These are phyloP conservation scores for Endocalyx cinctus DNA, from an alignment of 2,329 filamentous ascomycete genomes.

Conservation along the genomic window DNA sequence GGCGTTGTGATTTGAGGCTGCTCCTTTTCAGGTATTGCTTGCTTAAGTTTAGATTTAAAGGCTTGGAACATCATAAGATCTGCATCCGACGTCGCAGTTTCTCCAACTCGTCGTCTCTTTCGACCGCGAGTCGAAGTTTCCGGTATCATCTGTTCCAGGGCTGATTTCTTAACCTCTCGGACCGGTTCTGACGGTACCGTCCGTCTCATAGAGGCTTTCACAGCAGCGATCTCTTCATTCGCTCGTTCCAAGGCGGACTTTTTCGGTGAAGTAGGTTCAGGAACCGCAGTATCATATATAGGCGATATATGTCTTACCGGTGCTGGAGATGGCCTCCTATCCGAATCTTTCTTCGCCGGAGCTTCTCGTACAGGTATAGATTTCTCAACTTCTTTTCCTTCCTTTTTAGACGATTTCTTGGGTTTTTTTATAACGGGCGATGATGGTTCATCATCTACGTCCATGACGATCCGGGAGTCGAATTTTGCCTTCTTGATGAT, in stretches of 20 bases:
- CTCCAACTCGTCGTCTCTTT: constrained; percentile 59
- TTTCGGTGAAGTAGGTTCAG: constrained; percentile 27
- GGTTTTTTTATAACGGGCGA: constrained; percentile 20
- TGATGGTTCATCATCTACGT: constrained; percentile 42
- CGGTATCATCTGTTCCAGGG: constrained; percentile 71
- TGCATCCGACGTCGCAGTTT: constrained; percentile 46
- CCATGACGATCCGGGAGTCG: constrained; percentile 68
- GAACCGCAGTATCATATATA: constrained; percentile 32
- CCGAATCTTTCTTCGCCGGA: constrained; percentile 14
- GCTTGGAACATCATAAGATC: constrained; percentile 71
- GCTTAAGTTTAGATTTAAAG: constrained; percentile 74
- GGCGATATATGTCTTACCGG: too few species aligned
- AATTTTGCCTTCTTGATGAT: constrained; percentile 73
- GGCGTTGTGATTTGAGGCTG: constrained; percentile 12
- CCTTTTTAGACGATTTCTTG: constrained; percentile 26
- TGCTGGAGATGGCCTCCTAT: constrained; percentile 17
- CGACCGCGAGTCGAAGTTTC: constrained; percentile 64
- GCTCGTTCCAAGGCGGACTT: constrained; percentile 61
- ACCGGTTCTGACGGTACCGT: constrained; percentile 47
- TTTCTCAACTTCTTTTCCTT: constrained; percentile 21
- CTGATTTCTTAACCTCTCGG: constrained; percentile 59
- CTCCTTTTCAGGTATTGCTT: constrained; percentile 34
- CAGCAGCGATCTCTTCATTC: constrained; percentile 73
- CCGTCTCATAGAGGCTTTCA: constrained; percentile 78
- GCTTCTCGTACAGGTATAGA: constrained; percentile 24